phyloP scores from a whole-genome alignment of 169 alveolate species.

The Plasmodium malariae region DNA sequence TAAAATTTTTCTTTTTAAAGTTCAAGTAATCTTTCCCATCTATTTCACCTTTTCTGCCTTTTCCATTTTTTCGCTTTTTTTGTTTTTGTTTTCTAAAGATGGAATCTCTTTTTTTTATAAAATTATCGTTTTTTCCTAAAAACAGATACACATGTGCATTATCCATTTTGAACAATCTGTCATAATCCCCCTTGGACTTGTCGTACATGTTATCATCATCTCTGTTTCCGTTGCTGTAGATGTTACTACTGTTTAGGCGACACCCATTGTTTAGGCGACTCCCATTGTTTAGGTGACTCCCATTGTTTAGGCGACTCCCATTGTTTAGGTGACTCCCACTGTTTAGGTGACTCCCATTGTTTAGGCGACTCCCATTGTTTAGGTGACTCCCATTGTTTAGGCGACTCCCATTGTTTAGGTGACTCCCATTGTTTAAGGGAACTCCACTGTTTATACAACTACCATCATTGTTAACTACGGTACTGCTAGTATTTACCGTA shows the following conservation, averaged over 20 bases:
- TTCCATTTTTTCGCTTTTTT: background rate
- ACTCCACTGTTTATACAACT: no score
- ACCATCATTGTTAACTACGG: background rate
- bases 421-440: no score
- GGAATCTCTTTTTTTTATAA: background rate
- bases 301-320: no score
- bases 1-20: background rate
- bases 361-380: no score
- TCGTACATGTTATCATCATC: background rate
- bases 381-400: no score
- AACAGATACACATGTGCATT: background rate
- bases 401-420: no score
- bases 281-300: no score
- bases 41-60: background rate
- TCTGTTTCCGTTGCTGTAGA: no score
- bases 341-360: no score
- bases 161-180: background rate
- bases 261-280: no score
- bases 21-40: background rate
- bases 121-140: background rate
- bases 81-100: background rate
- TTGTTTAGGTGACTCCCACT: no score
- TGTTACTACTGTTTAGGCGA: no score
- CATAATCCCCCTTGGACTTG: background rate
- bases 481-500: background rate